Evolutionary conservation across 2,329 filamentous ascomycete genomes (phyloP), one percentile per base, ranked within the genome.

Genomic region (Chalara sp.): DNA sequence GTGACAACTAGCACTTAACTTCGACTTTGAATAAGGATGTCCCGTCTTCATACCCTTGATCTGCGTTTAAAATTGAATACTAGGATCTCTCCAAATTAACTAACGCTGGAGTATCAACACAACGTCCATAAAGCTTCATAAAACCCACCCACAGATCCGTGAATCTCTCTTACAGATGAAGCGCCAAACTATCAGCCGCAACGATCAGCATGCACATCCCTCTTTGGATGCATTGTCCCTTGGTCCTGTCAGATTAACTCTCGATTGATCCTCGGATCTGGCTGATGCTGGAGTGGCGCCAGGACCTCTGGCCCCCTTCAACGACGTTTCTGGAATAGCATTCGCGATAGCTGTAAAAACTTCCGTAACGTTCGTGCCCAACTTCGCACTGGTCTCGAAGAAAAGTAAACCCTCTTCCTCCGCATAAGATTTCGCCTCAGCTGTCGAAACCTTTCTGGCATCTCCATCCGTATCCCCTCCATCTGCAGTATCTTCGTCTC

Each of bases 301-400:
- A 13, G 79, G 75, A n/a, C 87, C 87, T 60, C 89, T 81, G 33
- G 87, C 80, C 47, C 86, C 91, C 81, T 97, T 97, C 68, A 97
- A 74, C 56, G 89, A 96, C 48, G 90, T 95, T 76, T 99, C 93
- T 1, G 93, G 93, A 63, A 99, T 99, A 40, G 91, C 90, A 67
- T 97, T 97, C 53, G 93, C 93, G 67, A 99, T 99, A 32, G 93
- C 93, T 44, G 91, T 96, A 67, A 99, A 99, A 32, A 99, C 93
- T 62, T 96, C 92, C 48, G 86, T 83, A 39, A 99, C 93, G 68
- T 96, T 96, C 66, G 87, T 80, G 30, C 93, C 93, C 4, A 89
- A 93, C 83, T 99, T 99, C 45, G 93, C 93, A 67, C 89, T 95
- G 12, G 93, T 99, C 76, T 99, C 93, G 68, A 96, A 97, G 75